phyloP scores from a whole-genome alignment of 257 asterid genomes.

The Penstemon newberryi region DNA sequence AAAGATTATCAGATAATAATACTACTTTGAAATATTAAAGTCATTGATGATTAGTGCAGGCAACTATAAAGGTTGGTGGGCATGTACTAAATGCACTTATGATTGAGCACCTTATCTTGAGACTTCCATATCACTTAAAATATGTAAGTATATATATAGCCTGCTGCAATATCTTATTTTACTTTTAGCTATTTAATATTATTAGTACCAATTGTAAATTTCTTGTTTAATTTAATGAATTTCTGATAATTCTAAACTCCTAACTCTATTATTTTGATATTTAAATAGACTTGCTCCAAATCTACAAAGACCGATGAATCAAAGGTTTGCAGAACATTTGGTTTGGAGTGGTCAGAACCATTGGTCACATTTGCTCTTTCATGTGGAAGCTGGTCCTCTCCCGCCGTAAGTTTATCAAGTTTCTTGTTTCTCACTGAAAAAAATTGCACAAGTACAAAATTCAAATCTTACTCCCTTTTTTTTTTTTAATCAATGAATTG shows the following conservation, averaged over 20 bases:
- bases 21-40: background rate
- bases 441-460: no score
- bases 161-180: no score
- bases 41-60: conserved; percentile 41
- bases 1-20: background rate
- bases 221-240: background rate
- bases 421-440: background rate
- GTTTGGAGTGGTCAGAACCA: conserved; percentile 91
- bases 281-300: conserved; percentile 56
- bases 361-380: conserved; percentile 84
- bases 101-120: conserved; percentile 82
- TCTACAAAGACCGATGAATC: conserved; percentile 51
- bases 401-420: conserved; percentile 63
- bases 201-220: background rate
- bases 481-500: background rate
- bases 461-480: background rate
- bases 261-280: conserved; percentile 5
- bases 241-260: conserved; percentile 11
- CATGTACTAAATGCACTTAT: conserved; percentile 61
- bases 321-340: conserved; percentile 49
- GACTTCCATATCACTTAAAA: conserved; percentile 81
- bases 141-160: conserved; percentile 44
- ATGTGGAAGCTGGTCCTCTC: conserved; percentile 94
- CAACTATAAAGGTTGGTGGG: conserved; percentile 73
- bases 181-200: no score